These are phyloP conservation scores for Acer yangbiense DNA, from an alignment of 345 rosid genomes.

Conservation along the genomic window DNA sequence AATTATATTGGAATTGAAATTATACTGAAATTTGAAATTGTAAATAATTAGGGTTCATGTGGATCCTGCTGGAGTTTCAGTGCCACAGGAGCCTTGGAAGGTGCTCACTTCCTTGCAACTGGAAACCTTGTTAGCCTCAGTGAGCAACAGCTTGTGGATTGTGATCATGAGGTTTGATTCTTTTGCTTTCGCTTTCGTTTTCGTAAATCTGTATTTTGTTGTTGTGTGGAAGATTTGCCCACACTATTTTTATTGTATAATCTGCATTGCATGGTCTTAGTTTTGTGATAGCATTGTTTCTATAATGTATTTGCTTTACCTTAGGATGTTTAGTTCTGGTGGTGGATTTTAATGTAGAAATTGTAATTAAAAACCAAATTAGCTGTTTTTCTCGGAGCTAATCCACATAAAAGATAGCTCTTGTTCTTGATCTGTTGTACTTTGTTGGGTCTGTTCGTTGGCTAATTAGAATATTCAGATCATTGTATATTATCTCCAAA, in stretches of 20 bases:
- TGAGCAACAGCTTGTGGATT: slow-evolving; percentile 99
- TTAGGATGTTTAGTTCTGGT: not conserved
- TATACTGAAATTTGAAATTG: slow-evolving; percentile 9
- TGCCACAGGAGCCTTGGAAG: slow-evolving; percentile 94
- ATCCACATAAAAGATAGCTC: not conserved
- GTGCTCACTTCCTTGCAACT: slow-evolving; percentile 86
- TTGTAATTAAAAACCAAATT: not conserved
- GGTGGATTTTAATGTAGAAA: not conserved
- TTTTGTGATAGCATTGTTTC: not conserved
- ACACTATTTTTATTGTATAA: not conserved
- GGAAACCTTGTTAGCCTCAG: slow-evolving; percentile 94
- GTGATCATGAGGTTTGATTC: slow-evolving; percentile 86
- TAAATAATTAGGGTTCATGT: slow-evolving; percentile 70
- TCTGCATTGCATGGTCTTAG: not conserved
- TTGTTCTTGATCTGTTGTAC: no score
- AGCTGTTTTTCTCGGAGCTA: not conserved
- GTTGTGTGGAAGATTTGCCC: not conserved
- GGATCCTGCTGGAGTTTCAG: slow-evolving; percentile 99
- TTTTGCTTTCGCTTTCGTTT: not conserved
- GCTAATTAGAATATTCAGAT: not conserved
- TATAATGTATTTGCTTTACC: not conserved
- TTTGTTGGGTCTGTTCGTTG: not conserved
- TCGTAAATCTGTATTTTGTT: not conserved
- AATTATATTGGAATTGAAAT: not conserved
- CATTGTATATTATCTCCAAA: not conserved